A percentile compares a stretch with the other conserved stretches of the same genome.
Evolutionary conservation across 164 flowering plant species (phyloP).

Genomic region (Piper longum): DNA sequence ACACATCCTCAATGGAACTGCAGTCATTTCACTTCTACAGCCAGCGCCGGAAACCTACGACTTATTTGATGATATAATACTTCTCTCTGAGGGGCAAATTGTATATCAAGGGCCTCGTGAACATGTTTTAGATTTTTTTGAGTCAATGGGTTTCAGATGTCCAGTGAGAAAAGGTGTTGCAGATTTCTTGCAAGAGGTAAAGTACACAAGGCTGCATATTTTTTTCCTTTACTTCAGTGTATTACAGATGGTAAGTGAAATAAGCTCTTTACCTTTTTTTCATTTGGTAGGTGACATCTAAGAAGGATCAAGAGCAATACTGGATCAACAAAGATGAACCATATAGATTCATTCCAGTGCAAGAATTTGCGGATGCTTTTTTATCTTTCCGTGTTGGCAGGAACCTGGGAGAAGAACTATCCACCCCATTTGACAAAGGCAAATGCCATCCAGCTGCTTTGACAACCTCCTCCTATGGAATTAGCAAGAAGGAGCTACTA

Average conservation of each 20-base stretch:
- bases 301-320: slow-evolving; percentile 52
- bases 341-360: slow-evolving; percentile 25
- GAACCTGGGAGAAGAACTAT: slow-evolving; percentile 28
- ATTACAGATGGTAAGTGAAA: neutral
- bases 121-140: slow-evolving; percentile 42
- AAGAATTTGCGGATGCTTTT: slow-evolving; percentile 43
- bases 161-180: slow-evolving; percentile 48
- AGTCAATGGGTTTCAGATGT: slow-evolving; percentile 39
- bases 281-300: slow-evolving; percentile 39
- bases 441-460: slow-evolving; percentile 48
- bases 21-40: slow-evolving; percentile 38
- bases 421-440: slow-evolving; percentile 33
- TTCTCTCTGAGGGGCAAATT: slow-evolving; percentile 38
- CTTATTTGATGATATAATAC: slow-evolving; percentile 44
- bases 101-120: slow-evolving; percentile 50
- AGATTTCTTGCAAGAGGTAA: slow-evolving; percentile 47
- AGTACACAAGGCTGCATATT: neutral
- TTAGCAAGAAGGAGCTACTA: slow-evolving; percentile 26
- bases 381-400: slow-evolving; percentile 41
- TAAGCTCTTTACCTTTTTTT: neutral
- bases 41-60: slow-evolving; percentile 48
- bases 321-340: slow-evolving; percentile 36
- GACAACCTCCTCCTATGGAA: slow-evolving; percentile 29
- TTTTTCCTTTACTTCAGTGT: neutral
- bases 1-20: slow-evolving; percentile 27